Conservation (phyloP, 208 protist genomes). For the Trypanosomatidae sp. region DNA sequence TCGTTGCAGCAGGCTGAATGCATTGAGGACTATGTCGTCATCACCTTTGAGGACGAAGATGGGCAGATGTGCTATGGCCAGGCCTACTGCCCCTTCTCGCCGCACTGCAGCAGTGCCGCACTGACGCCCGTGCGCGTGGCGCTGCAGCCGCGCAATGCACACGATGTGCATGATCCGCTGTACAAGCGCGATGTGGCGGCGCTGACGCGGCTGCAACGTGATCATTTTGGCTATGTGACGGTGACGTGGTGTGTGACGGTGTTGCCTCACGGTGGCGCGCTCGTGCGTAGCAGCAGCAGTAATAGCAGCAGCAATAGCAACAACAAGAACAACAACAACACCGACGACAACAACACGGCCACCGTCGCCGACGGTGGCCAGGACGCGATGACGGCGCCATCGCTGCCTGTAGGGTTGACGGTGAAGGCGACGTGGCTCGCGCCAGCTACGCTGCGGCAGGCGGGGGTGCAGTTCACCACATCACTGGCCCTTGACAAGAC, state of each 20-base stretch:
- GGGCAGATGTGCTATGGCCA: slow-evolving; percentile 28
- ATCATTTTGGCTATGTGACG: slow-evolving; percentile 74
- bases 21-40: no score
- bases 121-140: slow-evolving; percentile 43
- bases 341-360: not conserved
- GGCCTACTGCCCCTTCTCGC: slow-evolving; percentile 63
- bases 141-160: slow-evolving; percentile 58
- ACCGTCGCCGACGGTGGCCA: not conserved
- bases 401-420: slow-evolving; percentile 55
- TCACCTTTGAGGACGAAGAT: slow-evolving; percentile 35
- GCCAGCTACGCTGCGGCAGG: slow-evolving; percentile 16
- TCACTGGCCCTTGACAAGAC: slow-evolving; percentile 62
- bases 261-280: slow-evolving; percentile 48
- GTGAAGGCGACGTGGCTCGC: slow-evolving; percentile 59
- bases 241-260: slow-evolving; percentile 55
- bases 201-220: slow-evolving; percentile 29
- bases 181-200: slow-evolving; percentile 35
- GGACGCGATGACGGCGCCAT: not conserved
- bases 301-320: not conserved
- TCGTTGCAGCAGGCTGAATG: no score
- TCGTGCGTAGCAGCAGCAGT: slow-evolving; percentile 1
- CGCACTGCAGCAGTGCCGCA: slow-evolving; percentile 30
- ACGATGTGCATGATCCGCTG: slow-evolving; percentile 35
- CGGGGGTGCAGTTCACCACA: slow-evolving; percentile 35
- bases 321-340: slow-evolving; percentile 2